phyloP scores from a whole-genome alignment of 768 basidiomycete genomes.

The Lactarius evosmus region DNA sequence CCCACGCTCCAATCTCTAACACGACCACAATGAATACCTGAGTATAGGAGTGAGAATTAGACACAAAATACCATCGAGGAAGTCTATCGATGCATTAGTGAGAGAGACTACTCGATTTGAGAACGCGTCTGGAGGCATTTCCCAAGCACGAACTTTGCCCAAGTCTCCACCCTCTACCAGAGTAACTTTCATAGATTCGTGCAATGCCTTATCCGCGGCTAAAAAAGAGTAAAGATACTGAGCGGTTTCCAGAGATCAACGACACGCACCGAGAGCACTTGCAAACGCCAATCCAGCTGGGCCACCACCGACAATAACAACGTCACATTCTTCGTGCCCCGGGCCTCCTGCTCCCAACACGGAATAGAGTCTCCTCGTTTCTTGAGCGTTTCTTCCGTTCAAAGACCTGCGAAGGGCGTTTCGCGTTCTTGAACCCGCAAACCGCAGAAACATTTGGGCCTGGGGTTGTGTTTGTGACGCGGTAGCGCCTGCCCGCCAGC shows the following conservation, averaged over 20 bases:
- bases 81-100: constrained; percentile 66
- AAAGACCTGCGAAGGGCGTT: background rate
- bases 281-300: constrained; percentile 90
- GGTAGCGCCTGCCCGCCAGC: background rate
- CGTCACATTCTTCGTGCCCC: constrained; percentile 57
- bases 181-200: constrained; percentile 57
- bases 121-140: constrained; percentile 48
- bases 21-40: background rate
- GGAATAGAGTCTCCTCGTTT: background rate
- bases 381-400: background rate
- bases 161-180: constrained; percentile 84
- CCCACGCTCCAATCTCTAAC: constrained; percentile 83
- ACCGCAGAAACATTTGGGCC: constrained; percentile 1
- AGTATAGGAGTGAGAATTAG: background rate
- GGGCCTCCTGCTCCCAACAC: background rate
- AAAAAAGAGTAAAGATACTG: constrained; percentile 11
- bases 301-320: constrained; percentile 94
- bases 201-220: constrained; percentile 55
- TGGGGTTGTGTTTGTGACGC: background rate
- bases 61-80: constrained; percentile 54
- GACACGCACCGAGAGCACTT: constrained; percentile 70
- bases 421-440: background rate
- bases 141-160: constrained; percentile 65
- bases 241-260: background rate
- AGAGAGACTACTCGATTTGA: constrained; percentile 88